phyloP scores from a whole-genome alignment of 495 filamentous ascomycete species.

The Hyaloscypha bicolor region DNA sequence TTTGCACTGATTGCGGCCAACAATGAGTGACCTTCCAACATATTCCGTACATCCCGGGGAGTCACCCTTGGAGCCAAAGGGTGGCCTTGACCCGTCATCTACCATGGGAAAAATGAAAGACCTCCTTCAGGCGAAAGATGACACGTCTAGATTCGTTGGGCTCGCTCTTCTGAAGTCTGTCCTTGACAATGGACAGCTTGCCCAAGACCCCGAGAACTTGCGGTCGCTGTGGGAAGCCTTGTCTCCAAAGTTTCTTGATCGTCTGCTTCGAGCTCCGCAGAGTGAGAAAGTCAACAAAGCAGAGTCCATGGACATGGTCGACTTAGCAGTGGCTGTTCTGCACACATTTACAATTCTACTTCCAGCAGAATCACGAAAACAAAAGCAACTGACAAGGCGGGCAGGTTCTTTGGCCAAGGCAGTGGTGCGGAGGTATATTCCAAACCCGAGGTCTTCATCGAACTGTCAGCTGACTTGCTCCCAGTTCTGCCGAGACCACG shows the following conservation, averaged over 20 bases:
- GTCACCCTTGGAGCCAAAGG: background rate
- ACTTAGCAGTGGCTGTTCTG: conserved; percentile 59
- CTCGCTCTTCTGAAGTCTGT: conserved; percentile 63
- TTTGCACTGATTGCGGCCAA: background rate
- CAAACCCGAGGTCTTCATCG: conserved; percentile 7
- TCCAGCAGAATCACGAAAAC: conserved; percentile 42
- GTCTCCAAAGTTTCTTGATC: conserved; percentile 59
- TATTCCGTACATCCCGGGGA: background rate
- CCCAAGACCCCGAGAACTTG: conserved; percentile 37
- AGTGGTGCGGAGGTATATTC: conserved; percentile 52
- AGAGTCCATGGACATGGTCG: conserved; percentile 58
- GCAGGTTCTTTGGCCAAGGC: conserved; percentile 52
- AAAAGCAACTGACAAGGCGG: conserved; percentile 48
- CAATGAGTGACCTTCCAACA: background rate
- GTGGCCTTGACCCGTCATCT: conserved; percentile 7
- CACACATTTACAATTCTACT: conserved; percentile 60
- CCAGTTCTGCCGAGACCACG: conserved; percentile 53
- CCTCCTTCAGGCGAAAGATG: conserved; percentile 57
- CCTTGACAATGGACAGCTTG: conserved; percentile 54
- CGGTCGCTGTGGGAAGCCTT: conserved; percentile 54
- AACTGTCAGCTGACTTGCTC: conserved; percentile 27
- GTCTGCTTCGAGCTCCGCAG: conserved; percentile 53
- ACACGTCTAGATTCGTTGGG: conserved; percentile 67
- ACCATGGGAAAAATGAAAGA: conserved; percentile 40
- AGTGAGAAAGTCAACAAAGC: conserved; percentile 39